phyloP scores from a whole-genome alignment of 805 yeast genomes.

The Zygosaccharomyces lentus region DNA sequence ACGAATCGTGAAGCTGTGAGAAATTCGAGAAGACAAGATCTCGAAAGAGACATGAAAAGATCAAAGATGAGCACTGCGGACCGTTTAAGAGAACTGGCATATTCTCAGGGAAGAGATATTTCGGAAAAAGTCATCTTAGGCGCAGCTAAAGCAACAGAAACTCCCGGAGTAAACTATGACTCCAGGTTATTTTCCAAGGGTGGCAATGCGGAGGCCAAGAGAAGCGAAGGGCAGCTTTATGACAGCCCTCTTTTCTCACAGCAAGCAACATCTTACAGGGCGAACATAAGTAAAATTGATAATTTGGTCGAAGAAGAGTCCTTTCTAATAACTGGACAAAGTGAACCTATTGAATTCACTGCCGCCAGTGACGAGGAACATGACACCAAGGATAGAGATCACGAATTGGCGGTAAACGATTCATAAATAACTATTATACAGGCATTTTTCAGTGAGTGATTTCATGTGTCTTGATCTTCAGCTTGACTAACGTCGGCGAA shows the following conservation, averaged over 20 bases:
- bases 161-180: constrained; percentile 49
- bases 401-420: constrained; percentile 16
- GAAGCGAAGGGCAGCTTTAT: constrained; percentile 48
- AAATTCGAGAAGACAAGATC: constrained; percentile 43
- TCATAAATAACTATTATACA: constrained; percentile 8
- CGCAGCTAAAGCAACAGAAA: constrained; percentile 38
- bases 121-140: constrained; percentile 55
- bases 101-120: constrained; percentile 46
- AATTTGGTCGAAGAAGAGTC: constrained; percentile 12
- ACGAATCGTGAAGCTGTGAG: constrained; percentile 28
- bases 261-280: constrained; percentile 49
- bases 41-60: constrained; percentile 44
- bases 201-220: constrained; percentile 33
- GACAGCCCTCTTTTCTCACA: constrained; percentile 57
- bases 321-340: constrained; percentile 22
- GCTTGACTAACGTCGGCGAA: constrained; percentile 18
- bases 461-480: constrained; percentile 10
- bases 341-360: constrained; percentile 48
- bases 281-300: constrained; percentile 31
- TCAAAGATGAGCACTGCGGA: constrained; percentile 44
- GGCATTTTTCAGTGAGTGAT: not conserved
- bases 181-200: constrained; percentile 52
- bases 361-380: constrained; percentile 25
- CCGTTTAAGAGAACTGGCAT: constrained; percentile 41
- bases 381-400: constrained; percentile 13